These are phyloP conservation scores for Chenopodium berlandieri DNA, from an alignment of 148 eudicot genomes.

Conservation along the genomic window DNA sequence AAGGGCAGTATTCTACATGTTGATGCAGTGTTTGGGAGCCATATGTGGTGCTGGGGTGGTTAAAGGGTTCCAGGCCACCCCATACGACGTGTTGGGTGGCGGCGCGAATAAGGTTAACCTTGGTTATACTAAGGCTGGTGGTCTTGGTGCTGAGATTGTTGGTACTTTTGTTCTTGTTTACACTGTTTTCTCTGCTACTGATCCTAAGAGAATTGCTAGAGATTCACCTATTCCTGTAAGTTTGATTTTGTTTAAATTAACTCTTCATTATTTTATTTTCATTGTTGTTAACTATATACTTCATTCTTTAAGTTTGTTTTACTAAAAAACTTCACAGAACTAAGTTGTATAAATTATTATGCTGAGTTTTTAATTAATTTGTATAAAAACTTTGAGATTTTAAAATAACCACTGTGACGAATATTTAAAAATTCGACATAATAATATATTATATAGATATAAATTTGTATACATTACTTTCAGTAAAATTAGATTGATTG, in stretches of 20 bases:
- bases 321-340: too few species aligned
- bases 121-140: conserved; percentile 86
- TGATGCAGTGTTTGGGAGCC: conserved; percentile 90
- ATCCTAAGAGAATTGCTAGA: conserved; percentile 85
- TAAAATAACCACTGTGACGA: too few species aligned
- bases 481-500: too few species aligned
- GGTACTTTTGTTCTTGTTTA: conserved; percentile 91
- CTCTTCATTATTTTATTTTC: too few species aligned
- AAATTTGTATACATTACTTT: too few species aligned
- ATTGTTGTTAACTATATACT: too few species aligned
- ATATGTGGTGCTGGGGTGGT: conserved; percentile 87
- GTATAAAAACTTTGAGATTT: too few species aligned
- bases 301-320: too few species aligned
- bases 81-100: conserved; percentile 40
- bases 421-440: too few species aligned
- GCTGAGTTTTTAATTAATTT: too few species aligned
- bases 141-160: conserved; percentile 89
- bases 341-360: too few species aligned
- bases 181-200: conserved; percentile 94
- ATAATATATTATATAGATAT: too few species aligned
- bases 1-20: conserved; percentile 80
- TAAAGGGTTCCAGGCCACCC: conserved; percentile 58
- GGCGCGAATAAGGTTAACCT: conserved; percentile 67
- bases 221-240: conserved; percentile 95
- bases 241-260: background rate